phyloP scores from a whole-genome alignment of 129 eudicot genomes.

The Centella asiatica region DNA sequence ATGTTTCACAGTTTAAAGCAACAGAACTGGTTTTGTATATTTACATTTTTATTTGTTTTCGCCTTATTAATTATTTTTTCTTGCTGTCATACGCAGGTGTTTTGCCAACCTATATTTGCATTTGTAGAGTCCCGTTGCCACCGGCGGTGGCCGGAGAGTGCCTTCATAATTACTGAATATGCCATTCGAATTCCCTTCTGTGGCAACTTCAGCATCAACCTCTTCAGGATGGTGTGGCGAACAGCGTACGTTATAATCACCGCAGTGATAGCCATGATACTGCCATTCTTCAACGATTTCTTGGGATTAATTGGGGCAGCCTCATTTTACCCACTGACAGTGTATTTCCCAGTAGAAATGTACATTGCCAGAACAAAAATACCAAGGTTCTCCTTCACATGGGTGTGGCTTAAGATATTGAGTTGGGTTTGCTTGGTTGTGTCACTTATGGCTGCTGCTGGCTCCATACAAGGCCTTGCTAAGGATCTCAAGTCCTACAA shows the following conservation, averaged over 20 bases:
- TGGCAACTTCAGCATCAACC: slow-evolving; percentile 43
- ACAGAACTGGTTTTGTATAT: not conserved
- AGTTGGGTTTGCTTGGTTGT: slow-evolving; percentile 59
- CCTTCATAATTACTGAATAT: slow-evolving; percentile 47
- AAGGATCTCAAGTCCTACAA: slow-evolving; percentile 43
- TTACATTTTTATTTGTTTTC: too few species aligned
- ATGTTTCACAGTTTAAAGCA: too few species aligned
- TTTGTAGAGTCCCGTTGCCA: slow-evolving; percentile 42
- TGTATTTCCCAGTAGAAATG: slow-evolving; percentile 82
- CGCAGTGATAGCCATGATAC: slow-evolving; percentile 60
- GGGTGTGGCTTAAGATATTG: slow-evolving; percentile 67
- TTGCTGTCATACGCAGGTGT: slow-evolving; percentile 36
- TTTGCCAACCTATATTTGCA: slow-evolving; percentile 59
- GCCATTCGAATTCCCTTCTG: slow-evolving; percentile 31
- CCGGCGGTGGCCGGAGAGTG: slow-evolving; percentile 53
- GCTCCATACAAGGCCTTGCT: slow-evolving; percentile 65
- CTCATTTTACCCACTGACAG: slow-evolving; percentile 71
- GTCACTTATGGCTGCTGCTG: slow-evolving; percentile 77
- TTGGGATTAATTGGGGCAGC: slow-evolving; percentile 76
- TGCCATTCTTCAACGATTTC: slow-evolving; percentile 78
- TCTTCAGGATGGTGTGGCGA: slow-evolving; percentile 76
- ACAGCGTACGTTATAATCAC: slow-evolving; percentile 52
- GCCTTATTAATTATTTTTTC: too few species aligned
- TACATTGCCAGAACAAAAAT: slow-evolving; percentile 63
- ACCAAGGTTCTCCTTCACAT: slow-evolving; percentile 57